phyloP scores from a whole-genome alignment of 768 basidiomycete genomes.

The Pleurotus pulmonarius region DNA sequence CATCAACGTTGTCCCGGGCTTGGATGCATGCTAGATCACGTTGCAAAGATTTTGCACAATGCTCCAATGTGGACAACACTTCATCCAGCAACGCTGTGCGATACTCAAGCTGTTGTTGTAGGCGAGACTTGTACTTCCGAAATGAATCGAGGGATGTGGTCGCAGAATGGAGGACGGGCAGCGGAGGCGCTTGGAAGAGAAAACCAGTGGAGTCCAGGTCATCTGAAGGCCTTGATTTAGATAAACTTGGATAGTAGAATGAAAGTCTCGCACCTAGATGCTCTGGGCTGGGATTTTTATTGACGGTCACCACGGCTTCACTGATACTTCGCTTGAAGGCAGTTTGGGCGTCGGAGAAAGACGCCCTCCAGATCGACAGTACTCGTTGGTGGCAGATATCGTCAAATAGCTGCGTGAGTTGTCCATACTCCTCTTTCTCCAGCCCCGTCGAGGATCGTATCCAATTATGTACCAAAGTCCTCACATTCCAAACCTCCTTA shows the following conservation, averaged over 20 bases:
- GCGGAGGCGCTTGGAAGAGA: constrained; percentile 51
- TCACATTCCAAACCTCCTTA: constrained; percentile 70
- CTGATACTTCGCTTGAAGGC: constrained; percentile 42
- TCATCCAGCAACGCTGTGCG: constrained; percentile 60
- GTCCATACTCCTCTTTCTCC: constrained; percentile 39
- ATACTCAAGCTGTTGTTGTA: constrained; percentile 62
- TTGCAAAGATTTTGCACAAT: constrained; percentile 52
- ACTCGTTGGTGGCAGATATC: constrained; percentile 51
- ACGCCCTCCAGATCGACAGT: constrained; percentile 53
- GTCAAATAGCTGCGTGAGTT: constrained; percentile 47
- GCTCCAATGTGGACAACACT: constrained; percentile 57
- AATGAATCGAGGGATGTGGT: constrained; percentile 39
- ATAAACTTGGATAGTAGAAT: constrained; percentile 1
- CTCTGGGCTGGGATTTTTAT: constrained; percentile 18
- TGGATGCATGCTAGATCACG: constrained; percentile 52
- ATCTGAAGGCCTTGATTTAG: constrained; percentile 19
- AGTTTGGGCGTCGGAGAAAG: constrained; percentile 39
- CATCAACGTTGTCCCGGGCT: constrained; percentile 34
- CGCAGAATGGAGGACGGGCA: constrained; percentile 39
- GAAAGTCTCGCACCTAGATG: constrained; percentile 21
- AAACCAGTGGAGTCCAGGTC: constrained; percentile 50
- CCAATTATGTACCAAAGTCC: constrained; percentile 47
- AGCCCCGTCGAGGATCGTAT: constrained; percentile 38
- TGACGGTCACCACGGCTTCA: constrained; percentile 31
- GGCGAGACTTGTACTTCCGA: constrained; percentile 53